A percentile compares a stretch with the other conserved stretches of the same genome.
Conservation (phyloP, 768 basidiomycete genomes). For the Leccinum boreale region DNA sequence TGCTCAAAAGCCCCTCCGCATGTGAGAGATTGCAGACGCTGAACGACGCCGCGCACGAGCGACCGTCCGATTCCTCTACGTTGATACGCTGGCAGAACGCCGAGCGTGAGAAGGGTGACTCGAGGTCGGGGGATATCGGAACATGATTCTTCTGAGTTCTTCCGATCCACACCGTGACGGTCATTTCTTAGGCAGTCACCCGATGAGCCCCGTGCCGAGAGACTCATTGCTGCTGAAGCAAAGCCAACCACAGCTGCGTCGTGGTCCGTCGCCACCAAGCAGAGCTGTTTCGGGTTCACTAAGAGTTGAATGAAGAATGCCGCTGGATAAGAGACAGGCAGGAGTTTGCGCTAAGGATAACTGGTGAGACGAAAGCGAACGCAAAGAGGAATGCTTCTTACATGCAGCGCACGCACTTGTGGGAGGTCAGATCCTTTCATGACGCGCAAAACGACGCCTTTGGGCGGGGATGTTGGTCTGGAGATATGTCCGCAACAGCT, state of each 20-base stretch:
- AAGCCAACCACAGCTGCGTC: conserved; percentile 22
- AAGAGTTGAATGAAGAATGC: conserved; percentile 34
- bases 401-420: conserved; percentile 26
- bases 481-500: background rate
- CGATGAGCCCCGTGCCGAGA: background rate
- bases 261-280: conserved; percentile 25
- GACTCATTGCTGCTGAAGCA: conserved; percentile 23
- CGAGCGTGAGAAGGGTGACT: conserved; percentile 30
- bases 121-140: conserved; percentile 12
- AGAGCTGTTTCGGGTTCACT: conserved; percentile 28
- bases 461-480: background rate
- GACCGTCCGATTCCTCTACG: conserved; percentile 29
- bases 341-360: conserved; percentile 17
- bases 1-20: background rate
- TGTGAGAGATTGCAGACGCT: conserved; percentile 18
- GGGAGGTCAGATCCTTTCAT: conserved; percentile 30
- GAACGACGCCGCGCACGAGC: conserved; percentile 28
- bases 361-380: conserved; percentile 1
- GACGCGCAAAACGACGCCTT: conserved; percentile 17
- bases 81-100: conserved; percentile 26
- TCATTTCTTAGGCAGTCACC: background rate
- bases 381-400: conserved; percentile 2
- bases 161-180: background rate
- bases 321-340: conserved; percentile 26
- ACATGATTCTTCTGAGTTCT: background rate